phyloP scores from a whole-genome alignment of 208 protist genomes.

The Trypanosoma mega region DNA sequence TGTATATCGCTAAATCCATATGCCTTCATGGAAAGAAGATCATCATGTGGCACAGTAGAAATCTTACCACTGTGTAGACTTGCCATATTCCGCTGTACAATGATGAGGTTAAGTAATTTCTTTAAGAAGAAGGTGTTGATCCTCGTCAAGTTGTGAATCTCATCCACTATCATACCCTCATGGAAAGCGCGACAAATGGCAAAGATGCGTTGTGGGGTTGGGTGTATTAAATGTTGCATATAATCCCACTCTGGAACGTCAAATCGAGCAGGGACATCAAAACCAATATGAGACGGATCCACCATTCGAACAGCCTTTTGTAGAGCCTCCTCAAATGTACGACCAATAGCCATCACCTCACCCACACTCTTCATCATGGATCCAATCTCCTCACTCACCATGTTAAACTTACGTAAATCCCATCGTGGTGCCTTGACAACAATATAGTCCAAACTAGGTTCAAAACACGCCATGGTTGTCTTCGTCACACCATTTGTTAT shows the following conservation, averaged over 20 bases:
- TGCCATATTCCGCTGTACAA: constrained; percentile 38
- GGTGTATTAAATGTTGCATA: constrained; percentile 67
- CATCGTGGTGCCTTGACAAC: constrained; percentile 96
- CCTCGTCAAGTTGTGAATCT: constrained; percentile 91
- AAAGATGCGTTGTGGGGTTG: constrained; percentile 86
- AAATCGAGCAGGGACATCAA: constrained; percentile 73
- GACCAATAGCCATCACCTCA: constrained; percentile 98
- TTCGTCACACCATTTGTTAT: constrained; percentile 93
- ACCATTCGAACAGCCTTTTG: constrained; percentile 98
- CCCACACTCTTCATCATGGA: constrained; percentile 97
- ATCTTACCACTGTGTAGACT: constrained; percentile 35
- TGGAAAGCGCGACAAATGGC: constrained; percentile 77
- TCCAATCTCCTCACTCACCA: constrained; percentile 92
- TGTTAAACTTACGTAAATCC: constrained; percentile 97
- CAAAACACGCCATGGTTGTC: constrained; percentile 97
- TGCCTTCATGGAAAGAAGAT: constrained; percentile 82
- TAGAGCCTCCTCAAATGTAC: constrained; percentile 98
- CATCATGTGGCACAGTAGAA: constrained; percentile 42
- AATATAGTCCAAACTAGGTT: constrained; percentile 97
- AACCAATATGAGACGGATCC: constrained; percentile 83
- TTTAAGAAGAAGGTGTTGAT: constrained; percentile 97
- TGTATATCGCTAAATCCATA: constrained; percentile 96
- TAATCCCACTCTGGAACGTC: constrained; percentile 61
- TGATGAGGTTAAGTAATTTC: constrained; percentile 93
- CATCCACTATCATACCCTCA: constrained; percentile 85